Conservation (phyloP, 2,329 filamentous ascomycete genomes). For the Fusarium torreyae region DNA sequence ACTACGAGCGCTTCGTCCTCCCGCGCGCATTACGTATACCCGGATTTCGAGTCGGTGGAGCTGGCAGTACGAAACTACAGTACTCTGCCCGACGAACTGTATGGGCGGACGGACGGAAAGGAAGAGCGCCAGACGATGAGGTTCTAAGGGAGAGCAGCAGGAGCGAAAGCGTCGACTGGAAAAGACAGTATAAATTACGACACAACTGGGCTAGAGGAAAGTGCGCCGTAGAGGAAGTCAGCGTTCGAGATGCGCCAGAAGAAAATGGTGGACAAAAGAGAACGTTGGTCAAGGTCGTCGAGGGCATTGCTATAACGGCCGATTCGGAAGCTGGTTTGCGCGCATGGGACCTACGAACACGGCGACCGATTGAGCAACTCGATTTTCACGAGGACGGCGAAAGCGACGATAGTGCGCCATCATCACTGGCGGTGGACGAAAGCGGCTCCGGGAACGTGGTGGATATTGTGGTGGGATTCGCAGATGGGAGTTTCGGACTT, state of each 20-base stretch:
- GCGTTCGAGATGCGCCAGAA: constrained; percentile 63
- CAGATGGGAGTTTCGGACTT: constrained; percentile 78
- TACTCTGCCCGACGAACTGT: constrained; percentile 62
- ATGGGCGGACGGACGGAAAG: constrained; percentile 62
- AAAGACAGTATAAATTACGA: constrained; percentile 86
- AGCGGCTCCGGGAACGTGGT: constrained; percentile 62
- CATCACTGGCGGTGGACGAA: constrained; percentile 77
- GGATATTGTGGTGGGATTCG: constrained; percentile 78
- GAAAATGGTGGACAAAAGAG: constrained; percentile 57
- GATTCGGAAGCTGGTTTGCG: constrained; percentile 79
- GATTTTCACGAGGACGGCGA: constrained; percentile 50
- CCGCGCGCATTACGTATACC: constrained; percentile 84
- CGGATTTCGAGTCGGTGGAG: constrained; percentile 65
- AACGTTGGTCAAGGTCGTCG: constrained; percentile 84
- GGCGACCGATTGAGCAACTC: constrained; percentile 69
- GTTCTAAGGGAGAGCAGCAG: constrained; percentile 9
- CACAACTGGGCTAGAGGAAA: constrained; percentile 92
- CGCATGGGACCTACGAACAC: constrained; percentile 82
- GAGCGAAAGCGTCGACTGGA: constrained; percentile 77
- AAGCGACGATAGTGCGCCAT: constrained; percentile 61
- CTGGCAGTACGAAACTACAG: constrained; percentile 56
- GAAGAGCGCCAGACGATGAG: constrained; percentile 60
- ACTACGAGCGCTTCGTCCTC: constrained; percentile 88
- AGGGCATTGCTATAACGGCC: constrained; percentile 83
- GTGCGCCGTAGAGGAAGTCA: constrained; percentile 84